Base-by-base conservation (phyloP, 2,329 filamentous ascomycete species). In the Knoxdaviesia proteae region DNA sequence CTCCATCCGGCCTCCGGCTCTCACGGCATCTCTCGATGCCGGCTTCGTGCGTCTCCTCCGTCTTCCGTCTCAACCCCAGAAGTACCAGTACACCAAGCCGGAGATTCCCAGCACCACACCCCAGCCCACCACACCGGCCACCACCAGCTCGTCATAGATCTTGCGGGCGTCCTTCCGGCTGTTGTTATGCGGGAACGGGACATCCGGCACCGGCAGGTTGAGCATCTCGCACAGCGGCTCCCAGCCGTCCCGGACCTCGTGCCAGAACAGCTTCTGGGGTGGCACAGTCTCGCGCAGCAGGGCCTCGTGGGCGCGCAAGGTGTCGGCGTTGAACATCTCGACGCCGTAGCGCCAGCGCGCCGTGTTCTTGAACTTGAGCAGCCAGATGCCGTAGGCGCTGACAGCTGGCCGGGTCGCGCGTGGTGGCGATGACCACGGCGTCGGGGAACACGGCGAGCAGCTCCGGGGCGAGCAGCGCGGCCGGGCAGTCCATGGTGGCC, bases 361-460 rank as follows among this genome's bases (percentile, higher is more conserved):
- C 32, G 47, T 38, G 7, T 44, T 20, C 42, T 45, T 39, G 43
- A 51, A 46, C 39, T 45, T 47, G 20, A 46, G 44, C 36, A 53
- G 52, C 52, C 54, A 58, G 20, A 50, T 9, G n/a, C 54, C 53
- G 45, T 56, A 58, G 20, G 51, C 45, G 39, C 55, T 52, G 9
- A 55, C 60, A 62, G 3, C 55, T 54, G 34, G 50, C 49, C 38
- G 57, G 51, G 44, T 60, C 55, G 41, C 61, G 54, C 1, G 57
- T 60, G 9, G 62, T 65, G 47, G 56, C 61, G 42, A 70, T 60
- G 32, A 69, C 64, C 42, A 62, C 58, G 11, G 67, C 65, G 35
- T 68, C 58, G 0, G 67, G 67, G 48, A 66, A 69, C 34, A 68
- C 51, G 35, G 61, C 57, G 51, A 69, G 53, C 42, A 69, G 55